phyloP scores from a whole-genome alignment of 2,329 filamentous ascomycete species.

The Calonectria pseudoreteaudii region DNA sequence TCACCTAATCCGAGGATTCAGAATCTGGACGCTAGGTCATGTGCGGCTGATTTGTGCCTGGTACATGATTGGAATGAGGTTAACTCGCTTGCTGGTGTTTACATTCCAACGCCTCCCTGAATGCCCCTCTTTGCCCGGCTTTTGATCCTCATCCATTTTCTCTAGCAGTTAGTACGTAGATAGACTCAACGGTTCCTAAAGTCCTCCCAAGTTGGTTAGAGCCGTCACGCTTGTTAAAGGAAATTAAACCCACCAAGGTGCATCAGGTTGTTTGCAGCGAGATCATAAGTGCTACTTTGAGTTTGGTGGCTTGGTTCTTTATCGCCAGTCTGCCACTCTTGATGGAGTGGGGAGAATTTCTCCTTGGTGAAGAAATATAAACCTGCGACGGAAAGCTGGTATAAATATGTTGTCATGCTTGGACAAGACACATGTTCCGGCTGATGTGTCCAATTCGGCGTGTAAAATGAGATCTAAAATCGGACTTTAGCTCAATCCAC shows the following conservation, averaged over 20 bases:
- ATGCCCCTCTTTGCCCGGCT: not conserved
- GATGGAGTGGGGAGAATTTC: not conserved
- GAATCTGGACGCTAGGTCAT: not conserved
- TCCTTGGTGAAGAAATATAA: not conserved
- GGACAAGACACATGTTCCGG: not conserved
- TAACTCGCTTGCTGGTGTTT: not conserved
- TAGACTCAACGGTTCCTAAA: not conserved
- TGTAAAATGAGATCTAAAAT: not conserved
- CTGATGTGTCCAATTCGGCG: not conserved
- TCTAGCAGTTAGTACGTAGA: not conserved
- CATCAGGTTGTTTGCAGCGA: not conserved
- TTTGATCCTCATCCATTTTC: not conserved
- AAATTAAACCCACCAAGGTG: not conserved
- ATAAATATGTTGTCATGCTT: not conserved
- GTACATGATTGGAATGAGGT: not conserved
- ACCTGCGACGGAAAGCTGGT: fast-evolving
- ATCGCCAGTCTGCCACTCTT: not conserved
- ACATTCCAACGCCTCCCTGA: not conserved
- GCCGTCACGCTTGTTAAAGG: not conserved
- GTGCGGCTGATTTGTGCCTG: not conserved
- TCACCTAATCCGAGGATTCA: not conserved
- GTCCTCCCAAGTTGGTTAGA: fast-evolving
- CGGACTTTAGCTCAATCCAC: not conserved
- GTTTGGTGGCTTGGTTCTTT: not conserved
- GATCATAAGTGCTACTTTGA: not conserved